Conservation (phyloP, 2,329 filamentous ascomycete species). For the Aspergillus spinulosporus region DNA sequence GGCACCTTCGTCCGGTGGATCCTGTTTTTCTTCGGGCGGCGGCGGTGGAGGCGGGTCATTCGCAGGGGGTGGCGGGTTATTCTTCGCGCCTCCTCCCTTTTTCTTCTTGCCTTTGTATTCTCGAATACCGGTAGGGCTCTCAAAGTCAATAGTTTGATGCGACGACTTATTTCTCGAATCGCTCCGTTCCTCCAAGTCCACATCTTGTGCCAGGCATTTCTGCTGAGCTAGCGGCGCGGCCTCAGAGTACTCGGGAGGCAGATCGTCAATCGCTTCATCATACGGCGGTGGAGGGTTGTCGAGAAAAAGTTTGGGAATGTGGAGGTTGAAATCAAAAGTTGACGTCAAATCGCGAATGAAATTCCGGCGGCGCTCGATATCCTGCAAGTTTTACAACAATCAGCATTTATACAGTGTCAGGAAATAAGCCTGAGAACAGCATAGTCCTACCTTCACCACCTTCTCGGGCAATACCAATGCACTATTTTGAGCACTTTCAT, state of each 20-base stretch:
- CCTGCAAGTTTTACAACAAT: conserved; percentile 2
- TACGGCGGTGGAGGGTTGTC: conserved; percentile 37
- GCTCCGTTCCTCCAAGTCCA: conserved; percentile 10
- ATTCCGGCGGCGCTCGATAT: conserved; percentile 4
- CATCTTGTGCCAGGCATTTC: conserved; percentile 16
- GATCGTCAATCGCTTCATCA: conserved; percentile 33
- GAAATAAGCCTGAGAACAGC: neutral
- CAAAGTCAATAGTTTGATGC: conserved; percentile 28
- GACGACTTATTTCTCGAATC: conserved; percentile 13
- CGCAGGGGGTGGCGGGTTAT: conserved; percentile 11
- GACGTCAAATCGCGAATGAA: conserved; percentile 4
- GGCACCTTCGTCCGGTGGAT: conserved; percentile 25
- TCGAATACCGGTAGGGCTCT: conserved; percentile 27
- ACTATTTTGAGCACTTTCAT: neutral
- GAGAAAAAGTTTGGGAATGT: conserved; percentile 17
- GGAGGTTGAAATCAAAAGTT: conserved; percentile 18
- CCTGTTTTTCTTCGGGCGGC: conserved; percentile 23
- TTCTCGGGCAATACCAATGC: neutral
- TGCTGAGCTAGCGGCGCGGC: conserved; percentile 30
- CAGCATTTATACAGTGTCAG: neutral
- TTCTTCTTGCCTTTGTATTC: conserved; percentile 37
- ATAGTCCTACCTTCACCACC: neutral
- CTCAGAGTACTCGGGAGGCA: conserved; percentile 36
- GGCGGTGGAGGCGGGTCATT: conserved; percentile 17
- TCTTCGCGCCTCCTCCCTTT: conserved; percentile 24